These are phyloP conservation scores for Apiotrichum porosum DNA, from an alignment of 1,284 basidiomycete species.

Conservation along the genomic window DNA sequence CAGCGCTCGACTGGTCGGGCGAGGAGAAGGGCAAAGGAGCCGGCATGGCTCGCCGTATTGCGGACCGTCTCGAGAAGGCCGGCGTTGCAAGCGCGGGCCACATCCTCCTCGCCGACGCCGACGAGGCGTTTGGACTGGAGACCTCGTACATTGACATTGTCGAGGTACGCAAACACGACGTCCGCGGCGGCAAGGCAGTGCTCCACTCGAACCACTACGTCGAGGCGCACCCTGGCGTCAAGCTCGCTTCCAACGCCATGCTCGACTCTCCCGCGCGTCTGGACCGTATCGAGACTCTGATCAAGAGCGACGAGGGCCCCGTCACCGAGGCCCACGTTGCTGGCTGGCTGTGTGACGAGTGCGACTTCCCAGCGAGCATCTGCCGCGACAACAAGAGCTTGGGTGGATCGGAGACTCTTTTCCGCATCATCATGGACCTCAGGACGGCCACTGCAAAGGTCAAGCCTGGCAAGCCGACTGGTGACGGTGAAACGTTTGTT, in stretches of 20 bases:
- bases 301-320: not conserved
- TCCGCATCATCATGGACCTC: constrained; percentile 19
- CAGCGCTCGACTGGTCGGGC: constrained; percentile 13
- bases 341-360: constrained; percentile 10
- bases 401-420: constrained; percentile 10
- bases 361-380: constrained; percentile 10
- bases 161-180: not conserved
- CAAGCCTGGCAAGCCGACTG: constrained; percentile 12
- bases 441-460: not conserved
- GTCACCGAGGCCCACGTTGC: not conserved
- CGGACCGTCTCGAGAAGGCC: not conserved
- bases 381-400: constrained; percentile 6
- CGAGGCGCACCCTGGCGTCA: constrained; percentile 13
- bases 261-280: constrained; percentile 8
- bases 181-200: not conserved
- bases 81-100: constrained; percentile 16
- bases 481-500: constrained; percentile 1
- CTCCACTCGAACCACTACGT: constrained; percentile 22
- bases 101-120: constrained; percentile 11
- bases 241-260: constrained; percentile 1
- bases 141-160: not conserved
- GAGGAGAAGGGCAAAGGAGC: constrained; percentile 1
- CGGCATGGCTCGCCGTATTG: constrained; percentile 1
- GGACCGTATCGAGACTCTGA: constrained; percentile 10
- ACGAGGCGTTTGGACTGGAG: constrained; percentile 14